phyloP scores from a whole-genome alignment of 345 rosid species.

The Rhizophora apiculata region DNA sequence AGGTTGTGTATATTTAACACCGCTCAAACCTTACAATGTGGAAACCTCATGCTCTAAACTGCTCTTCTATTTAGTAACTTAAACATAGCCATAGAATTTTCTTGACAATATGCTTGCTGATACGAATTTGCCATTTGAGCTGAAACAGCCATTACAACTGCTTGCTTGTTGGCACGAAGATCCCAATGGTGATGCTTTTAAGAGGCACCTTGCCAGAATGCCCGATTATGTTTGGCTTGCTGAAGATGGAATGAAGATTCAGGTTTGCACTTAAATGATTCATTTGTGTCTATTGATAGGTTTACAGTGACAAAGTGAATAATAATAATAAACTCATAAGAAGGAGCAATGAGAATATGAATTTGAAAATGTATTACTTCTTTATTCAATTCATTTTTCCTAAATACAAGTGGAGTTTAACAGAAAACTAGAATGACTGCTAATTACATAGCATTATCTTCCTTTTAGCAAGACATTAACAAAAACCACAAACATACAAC shows the following conservation, averaged over 20 bases:
- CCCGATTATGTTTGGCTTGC: conserved; percentile 12
- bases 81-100: not conserved
- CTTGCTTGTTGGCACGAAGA: conserved; percentile 40
- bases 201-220: conserved; percentile 22
- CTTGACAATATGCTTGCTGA: not conserved
- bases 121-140: not conserved
- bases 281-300: not conserved
- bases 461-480: no score
- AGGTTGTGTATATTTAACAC: no score
- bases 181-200: conserved; percentile 23
- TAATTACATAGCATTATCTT: no score
- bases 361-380: no score
- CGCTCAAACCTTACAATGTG: accelerated
- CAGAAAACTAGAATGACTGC: no score
- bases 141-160: conserved; percentile 21
- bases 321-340: no score
- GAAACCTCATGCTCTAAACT: not conserved
- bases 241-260: conserved; percentile 21
- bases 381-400: no score
- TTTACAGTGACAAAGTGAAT: no score
- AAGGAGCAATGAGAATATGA: no score
- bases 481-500: no score
- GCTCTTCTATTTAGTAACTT: not conserved
- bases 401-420: no score
- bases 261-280: not conserved